Conservation (phyloP, 169 alveolate genomes). For the Plasmodium gaboni region DNA sequence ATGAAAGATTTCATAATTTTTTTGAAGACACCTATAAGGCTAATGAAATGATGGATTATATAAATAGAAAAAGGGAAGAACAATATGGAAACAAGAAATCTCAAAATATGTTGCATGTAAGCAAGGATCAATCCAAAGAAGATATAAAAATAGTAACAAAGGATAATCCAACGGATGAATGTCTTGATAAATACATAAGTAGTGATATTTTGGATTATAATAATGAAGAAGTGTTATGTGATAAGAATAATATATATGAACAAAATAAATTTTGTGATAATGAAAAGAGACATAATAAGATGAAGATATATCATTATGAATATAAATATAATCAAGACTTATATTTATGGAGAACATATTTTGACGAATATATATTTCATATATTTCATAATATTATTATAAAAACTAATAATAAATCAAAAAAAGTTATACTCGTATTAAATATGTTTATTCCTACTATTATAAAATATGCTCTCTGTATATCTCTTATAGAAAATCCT, state of each 20-base stretch:
- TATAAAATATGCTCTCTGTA: slow-evolving; percentile 70
- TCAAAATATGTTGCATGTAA: not conserved
- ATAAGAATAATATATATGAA: not conserved
- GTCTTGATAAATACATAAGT: no score
- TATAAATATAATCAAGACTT: slow-evolving; percentile 52
- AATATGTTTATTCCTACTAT: slow-evolving; percentile 71
- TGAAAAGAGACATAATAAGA: not conserved
- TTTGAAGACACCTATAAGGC: slow-evolving; percentile 8
- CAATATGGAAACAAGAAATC: not conserved
- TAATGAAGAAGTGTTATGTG: not conserved
- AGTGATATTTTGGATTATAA: not conserved
- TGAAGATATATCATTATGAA: slow-evolving; percentile 60
- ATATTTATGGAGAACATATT: slow-evolving; percentile 54
- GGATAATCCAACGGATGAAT: not conserved
- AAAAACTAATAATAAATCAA: slow-evolving; percentile 42
- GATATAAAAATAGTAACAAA: not conserved
- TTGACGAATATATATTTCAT: slow-evolving; percentile 44
- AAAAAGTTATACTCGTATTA: slow-evolving; percentile 64
- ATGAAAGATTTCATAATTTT: slow-evolving; percentile 58
- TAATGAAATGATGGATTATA: slow-evolving; percentile 20
- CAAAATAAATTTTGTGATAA: not conserved
- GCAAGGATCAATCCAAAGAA: not conserved
- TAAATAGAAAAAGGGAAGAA: slow-evolving; percentile 2
- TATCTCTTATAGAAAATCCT: slow-evolving; percentile 44
- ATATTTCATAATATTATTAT: slow-evolving; percentile 35